phyloP scores from a whole-genome alignment of 2,329 filamentous ascomycete genomes.

The Xylariaceae sp. region DNA sequence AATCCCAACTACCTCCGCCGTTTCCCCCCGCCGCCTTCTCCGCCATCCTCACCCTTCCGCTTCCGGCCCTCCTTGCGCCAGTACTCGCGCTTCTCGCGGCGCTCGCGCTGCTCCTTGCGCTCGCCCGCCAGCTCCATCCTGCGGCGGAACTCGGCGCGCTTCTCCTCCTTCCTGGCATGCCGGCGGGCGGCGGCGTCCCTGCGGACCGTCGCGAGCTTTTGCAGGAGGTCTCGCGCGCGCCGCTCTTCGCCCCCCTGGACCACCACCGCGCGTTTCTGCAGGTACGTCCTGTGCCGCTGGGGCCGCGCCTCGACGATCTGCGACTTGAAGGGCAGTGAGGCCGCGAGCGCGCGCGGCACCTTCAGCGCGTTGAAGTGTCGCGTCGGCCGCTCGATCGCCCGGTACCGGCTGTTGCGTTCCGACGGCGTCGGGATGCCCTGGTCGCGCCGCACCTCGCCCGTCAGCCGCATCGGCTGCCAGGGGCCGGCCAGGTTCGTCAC shows the following conservation, averaged over 20 bases:
- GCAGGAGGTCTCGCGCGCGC: constrained; percentile 84
- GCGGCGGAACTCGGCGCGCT: constrained; percentile 76
- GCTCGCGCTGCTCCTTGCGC: constrained; percentile 85
- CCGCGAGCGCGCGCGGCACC: constrained; percentile 78
- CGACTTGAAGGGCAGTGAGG: constrained; percentile 87
- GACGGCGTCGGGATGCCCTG: constrained; percentile 75
- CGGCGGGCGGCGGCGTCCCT: constrained; percentile 91
- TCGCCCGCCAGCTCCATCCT: constrained; percentile 81
- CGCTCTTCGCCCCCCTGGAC: constrained; percentile 84
- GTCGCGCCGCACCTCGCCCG: constrained; percentile 83
- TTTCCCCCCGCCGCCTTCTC: constrained; percentile 23
- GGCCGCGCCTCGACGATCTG: constrained; percentile 83
- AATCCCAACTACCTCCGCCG: neutral
- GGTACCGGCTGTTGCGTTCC: constrained; percentile 84
- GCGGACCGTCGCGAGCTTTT: constrained; percentile 86
- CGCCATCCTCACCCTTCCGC: constrained; percentile 48
- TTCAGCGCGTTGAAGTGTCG: constrained; percentile 79
- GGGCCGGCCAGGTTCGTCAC: constrained; percentile 86
- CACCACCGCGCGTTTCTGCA: constrained; percentile 95
- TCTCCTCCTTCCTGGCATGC: constrained; percentile 83
- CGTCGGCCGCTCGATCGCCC: constrained; percentile 63
- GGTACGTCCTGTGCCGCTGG: constrained; percentile 80
- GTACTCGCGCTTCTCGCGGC: constrained; percentile 88
- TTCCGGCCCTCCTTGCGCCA: constrained; percentile 89
- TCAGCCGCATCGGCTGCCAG: constrained; percentile 93